Evolutionary conservation across 2,329 filamentous ascomycete genomes (phyloP), one percentile per base, ranked within the genome.

Genomic region (Fusarium nanum): DNA sequence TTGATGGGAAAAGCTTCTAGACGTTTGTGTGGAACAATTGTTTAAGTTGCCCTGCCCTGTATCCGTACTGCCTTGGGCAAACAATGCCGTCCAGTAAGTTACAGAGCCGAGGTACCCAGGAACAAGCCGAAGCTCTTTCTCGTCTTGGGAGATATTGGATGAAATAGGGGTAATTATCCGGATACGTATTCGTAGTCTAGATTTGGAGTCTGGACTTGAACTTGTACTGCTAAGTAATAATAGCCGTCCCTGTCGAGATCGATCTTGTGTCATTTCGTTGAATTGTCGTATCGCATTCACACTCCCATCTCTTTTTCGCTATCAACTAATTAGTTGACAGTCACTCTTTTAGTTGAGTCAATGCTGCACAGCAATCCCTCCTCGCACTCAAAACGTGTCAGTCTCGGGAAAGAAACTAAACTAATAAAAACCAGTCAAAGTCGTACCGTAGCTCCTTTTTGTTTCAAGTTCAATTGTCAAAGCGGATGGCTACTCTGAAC

Each of bases 401-500:
- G 53, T 47, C 56, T 40, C 44, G 60, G 42, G 28, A 40, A 13
- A 45, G 44, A 10, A 49, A 23, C 22, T 5, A 23, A 28, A 40
- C 37, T 56, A 49, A 37, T 37, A 23, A 46, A 23, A 44, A 13
- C 32, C 45, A 64, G 54, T 14, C 34, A 37, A n/a, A 37, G 34
- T 37, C 18, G 34, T n/a, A 37, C 18, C 37, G 40, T 52, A 53
- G 37, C 47, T 60, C 48, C 52, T 58, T 55, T 44, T 60, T 58
- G 68, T 71, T 71, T 71, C 68, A 71, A 56, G 34, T 54, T 28
- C 48, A 23, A 42, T 41, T 30, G 30, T 59, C 56, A 54, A 53
- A 65, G 48, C 47, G 32, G n/a, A 30, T 50, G 16, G 28, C 20
- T 59, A 47, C n/a, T 45, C 60, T 71, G 59, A 56, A 55, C 41